Base-by-base conservation (phyloP, 805 yeast species). In the Ogataea henricii region DNA sequence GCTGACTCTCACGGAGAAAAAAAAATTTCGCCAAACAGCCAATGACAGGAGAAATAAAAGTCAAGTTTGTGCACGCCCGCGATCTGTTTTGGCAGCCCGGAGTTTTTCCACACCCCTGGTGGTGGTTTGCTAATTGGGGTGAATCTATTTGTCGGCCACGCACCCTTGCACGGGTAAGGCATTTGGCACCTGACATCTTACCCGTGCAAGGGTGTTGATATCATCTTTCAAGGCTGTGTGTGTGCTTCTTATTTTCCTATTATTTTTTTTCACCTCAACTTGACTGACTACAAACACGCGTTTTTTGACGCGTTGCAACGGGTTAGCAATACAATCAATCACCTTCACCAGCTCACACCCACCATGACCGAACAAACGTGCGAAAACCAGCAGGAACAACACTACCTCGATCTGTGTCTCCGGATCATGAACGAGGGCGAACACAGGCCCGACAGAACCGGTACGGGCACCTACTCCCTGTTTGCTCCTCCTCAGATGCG, bases 401-500 rank as follows among this genome's bases (percentile, higher is more conserved):
- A 91, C 13, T 94, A 94, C 64, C 78, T 94, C 36, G 91, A 88
- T 54, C 76, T 94, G 39, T 89, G 97, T 63, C 66, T 73, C 47
- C 73, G 81, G 4, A 92, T 94, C 65, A 81, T 94, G 17, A 73
- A 77, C 1, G 82, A 87, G 53, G 99, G 99, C 34, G 98, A 94
- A 63, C 78, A 78, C 58, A 82, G 99, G 52, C 92, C 94, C 7
- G 99, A 94, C 65, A 77, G 99, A 66, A 94, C 99, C 1, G 99
- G 99, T 1, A 94, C 99, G 0, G 99, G 99, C 4, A 94, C 99
- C 0, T 74, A 71, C 51, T 84, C 96, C 27, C 53, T 94, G 7
- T 94, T 94, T 67, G 99, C 95, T 0, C 99, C 99, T 20, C 97
- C 97, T 10, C 98, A 92, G 63, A 73, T 94, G 50, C 79, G 97